Percentiles rank a stretch among this genome's conserved stretches.
These are phyloP conservation scores for Ceratopteris richardii DNA, from an alignment of 75 land plant genomes.

Conservation along the genomic window DNA sequence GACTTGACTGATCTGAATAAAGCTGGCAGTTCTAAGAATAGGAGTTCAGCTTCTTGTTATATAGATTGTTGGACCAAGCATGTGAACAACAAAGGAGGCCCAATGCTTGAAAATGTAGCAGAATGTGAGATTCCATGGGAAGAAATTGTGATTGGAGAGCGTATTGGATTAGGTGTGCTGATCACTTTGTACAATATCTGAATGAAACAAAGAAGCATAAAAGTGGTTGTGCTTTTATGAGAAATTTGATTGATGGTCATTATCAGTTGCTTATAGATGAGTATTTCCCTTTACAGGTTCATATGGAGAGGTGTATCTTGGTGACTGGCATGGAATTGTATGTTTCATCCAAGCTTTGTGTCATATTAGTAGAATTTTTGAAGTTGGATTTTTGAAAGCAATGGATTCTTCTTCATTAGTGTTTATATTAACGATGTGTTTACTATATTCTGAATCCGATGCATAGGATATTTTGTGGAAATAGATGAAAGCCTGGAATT, in stretches of 20 bases:
- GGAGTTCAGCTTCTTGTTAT: background rate
- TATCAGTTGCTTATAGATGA: background rate
- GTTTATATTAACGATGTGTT: too few relatives aligned
- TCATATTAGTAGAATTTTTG: too few relatives aligned
- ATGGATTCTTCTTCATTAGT: background rate
- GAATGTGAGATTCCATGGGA: conserved; percentile 93
- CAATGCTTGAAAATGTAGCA: conserved; percentile 41
- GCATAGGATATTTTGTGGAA: too few relatives aligned
- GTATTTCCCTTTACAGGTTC: conserved; percentile 50
- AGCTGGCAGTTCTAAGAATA: background rate
- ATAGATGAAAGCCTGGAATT: too few relatives aligned
- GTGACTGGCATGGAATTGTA: conserved; percentile 92
- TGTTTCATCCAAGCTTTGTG: conserved; percentile 18
- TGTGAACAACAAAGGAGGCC: conserved; percentile 8
- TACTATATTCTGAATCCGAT: too few relatives aligned
- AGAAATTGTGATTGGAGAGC: conserved; percentile 80
- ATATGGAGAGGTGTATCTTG: conserved; percentile 87
- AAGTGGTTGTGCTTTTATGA: too few relatives aligned
- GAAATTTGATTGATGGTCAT: background rate
- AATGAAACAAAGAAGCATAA: too few relatives aligned
- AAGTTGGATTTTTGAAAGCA: background rate
- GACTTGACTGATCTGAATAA: too few relatives aligned
- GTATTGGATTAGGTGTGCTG: conserved; percentile 83
- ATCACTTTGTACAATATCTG: background rate
- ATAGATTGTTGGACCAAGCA: conserved; percentile 1